Base-by-base conservation (phyloP, 176 grass and related monocot genomes). In the Hordeum marinum region DNA sequence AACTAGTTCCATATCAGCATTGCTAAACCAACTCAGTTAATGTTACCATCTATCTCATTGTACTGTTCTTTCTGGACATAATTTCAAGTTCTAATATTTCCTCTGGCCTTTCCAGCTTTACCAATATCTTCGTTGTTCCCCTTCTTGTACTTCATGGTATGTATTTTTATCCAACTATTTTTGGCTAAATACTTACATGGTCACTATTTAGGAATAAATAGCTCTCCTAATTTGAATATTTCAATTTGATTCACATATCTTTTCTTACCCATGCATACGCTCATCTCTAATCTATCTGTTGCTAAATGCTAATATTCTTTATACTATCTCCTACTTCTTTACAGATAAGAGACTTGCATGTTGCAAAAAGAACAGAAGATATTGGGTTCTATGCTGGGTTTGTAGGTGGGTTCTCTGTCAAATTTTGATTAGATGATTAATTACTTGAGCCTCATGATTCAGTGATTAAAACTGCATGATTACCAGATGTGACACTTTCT, bases 331-430 rank as follows among this genome's bases (percentile, higher is more conserved):
- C 63, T 72, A 80, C 70, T 62, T 10, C 43, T 84, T 42, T 39
- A 85, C 59, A 98, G 96, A 92, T 98, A 80, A 94, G 96, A 88
- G 96, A 98, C 58, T 87, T 98, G 85, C 61, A 90, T 57, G 54
- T 98, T 79, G 91, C 96, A 21, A 81, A 98, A 94, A 87, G 67
- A 81, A 94, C 94, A 83, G 96, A 98, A 89, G 96, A 95, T 82
- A 98, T 98, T 40, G 96, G 96, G 75, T 98, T 98, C 82, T 98
- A 98, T 84, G 96, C 93, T 55, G 96, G 96, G 60, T 98, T 98
- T 75, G 93, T 98, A 42, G 96, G 96, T 92, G 84, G 72, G 79
- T 86, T 58, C 46, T 80, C 32, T 35, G 36, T 7, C 11, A 79
- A 76, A 24, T 54, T 32, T 36, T 55, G 31, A 60, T 52, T 83